Base-by-base conservation (phyloP, 371 early-diverging fungal species). In the Zychaea mexicana region DNA sequence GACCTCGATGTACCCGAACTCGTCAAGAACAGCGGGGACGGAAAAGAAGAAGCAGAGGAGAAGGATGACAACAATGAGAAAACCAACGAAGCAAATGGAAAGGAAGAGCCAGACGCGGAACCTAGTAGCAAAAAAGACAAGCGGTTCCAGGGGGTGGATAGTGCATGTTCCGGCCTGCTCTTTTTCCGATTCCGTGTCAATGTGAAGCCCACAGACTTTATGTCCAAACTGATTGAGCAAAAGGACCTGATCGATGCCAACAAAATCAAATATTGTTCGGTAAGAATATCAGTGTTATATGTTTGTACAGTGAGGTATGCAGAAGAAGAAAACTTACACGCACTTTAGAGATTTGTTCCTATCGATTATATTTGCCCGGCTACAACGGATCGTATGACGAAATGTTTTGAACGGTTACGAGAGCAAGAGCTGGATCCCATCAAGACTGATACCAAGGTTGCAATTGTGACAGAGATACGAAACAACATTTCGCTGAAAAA, bases 161-260 rank as follows among this genome's bases (percentile, higher is more conserved):
- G 82, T 12, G 84, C 83, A 2, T 84, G 86, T 62, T 77, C 74
- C 45, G 86, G 86, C 1, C 54, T 78, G 15, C 62, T 86, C 7
- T 86, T 86, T 65, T 72, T 78, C 52, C 75, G 86, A 32, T 84
- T 86, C 45, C 65, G 84, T 28, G 64, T 86, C 1, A 73, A 86
- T 49, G 76, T 81, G 2, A 69, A 68, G 36, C 84, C 86, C 22
- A 76, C 72, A 9, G 77, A 70, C 9, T 84, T 82, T 62, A 61
- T 83, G 2, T 27, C 56, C 1, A 70, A 62, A 32, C 39, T 85
- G 32, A 76, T 85, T 64, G 64, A 3, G 38, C 58, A 13, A 58
- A 72, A 33, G 71, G 69, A 49, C n/a, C 0, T 22, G n/a, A 8
- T 49, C 4, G 61, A 24, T 73, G 21, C 42, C 6, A 49, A 47